These are phyloP conservation scores for Coelastrella sp. DNA, from an alignment of 139 green algal species.

Conservation along the genomic window DNA sequence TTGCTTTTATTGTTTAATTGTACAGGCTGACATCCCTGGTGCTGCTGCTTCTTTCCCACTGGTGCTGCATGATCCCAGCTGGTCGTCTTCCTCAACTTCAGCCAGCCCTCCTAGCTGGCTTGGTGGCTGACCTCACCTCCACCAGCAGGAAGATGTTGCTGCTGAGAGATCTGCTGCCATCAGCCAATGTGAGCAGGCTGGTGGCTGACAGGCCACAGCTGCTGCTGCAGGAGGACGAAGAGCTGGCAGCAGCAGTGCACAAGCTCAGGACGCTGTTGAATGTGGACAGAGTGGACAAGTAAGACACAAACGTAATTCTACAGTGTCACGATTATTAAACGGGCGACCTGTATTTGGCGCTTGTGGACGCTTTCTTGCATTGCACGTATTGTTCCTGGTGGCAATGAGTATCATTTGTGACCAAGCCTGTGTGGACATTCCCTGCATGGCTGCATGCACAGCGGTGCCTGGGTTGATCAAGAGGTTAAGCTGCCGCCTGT, in stretches of 20 bases:
- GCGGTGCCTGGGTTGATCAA: too few relatives aligned
- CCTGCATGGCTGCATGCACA: too few relatives aligned
- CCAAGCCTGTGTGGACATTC: too few relatives aligned
- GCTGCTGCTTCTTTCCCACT: not conserved
- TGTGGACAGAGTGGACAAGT: constrained; percentile 22
- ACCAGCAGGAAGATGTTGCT: constrained; percentile 16
- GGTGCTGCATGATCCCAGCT: too few relatives aligned
- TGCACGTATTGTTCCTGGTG: too few relatives aligned
- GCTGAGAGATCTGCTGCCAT: constrained; percentile 22
- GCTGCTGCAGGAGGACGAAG: constrained; percentile 27
- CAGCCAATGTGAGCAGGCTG: constrained; percentile 1
- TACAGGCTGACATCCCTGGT: too few relatives aligned
- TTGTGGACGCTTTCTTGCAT: too few relatives aligned
- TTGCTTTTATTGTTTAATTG: too few relatives aligned
- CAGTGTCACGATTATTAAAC: too few relatives aligned
- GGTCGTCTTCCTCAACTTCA: not conserved
- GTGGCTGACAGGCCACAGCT: constrained; percentile 28
- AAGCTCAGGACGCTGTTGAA: constrained; percentile 7
- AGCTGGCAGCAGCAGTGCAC: not conserved
- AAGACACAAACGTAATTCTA: not conserved
- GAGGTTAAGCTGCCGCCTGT: too few relatives aligned
- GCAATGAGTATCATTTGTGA: too few relatives aligned
- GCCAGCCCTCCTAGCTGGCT: not conserved
- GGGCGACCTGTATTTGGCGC: too few relatives aligned
- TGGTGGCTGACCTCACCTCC: not conserved